Percentiles rank a stretch among this genome's conserved stretches.
These are phyloP conservation scores for Diospyros kaki DNA, from an alignment of 148 eudicot genomes.

Conservation along the genomic window DNA sequence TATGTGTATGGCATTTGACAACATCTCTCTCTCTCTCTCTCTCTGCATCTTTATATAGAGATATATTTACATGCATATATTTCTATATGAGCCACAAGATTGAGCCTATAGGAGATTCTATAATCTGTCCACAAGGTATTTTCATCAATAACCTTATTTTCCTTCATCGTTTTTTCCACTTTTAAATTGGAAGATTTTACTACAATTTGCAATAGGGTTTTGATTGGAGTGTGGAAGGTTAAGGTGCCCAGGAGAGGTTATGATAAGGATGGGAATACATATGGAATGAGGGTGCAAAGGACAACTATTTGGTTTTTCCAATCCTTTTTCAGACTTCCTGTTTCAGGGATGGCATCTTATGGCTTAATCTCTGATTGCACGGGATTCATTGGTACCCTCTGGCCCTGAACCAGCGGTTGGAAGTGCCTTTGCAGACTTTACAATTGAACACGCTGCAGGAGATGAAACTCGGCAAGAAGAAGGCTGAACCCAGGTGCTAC, in stretches of 20 bases:
- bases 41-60: background rate
- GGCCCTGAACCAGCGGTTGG: too few species aligned
- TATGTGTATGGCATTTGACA: background rate
- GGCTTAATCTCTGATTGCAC: too few species aligned
- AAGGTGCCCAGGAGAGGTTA: background rate
- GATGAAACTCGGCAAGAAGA: too few species aligned
- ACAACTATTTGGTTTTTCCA: background rate
- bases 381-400: too few species aligned
- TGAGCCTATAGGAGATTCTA: background rate
- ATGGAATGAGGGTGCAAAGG: background rate
- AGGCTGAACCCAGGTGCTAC: too few species aligned
- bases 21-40: too few species aligned
- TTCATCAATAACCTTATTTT: background rate
- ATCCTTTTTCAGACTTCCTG: too few species aligned
- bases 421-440: too few species aligned
- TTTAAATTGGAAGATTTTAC: background rate
- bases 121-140: background rate
- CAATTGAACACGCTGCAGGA: too few species aligned
- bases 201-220: background rate
- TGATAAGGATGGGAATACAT: background rate
- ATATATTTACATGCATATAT: background rate
- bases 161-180: background rate
- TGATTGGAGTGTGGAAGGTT: background rate
- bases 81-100: background rate
- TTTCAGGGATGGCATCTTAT: too few species aligned